These are phyloP conservation scores for Phialophora chinensis DNA, from an alignment of 2,329 filamentous ascomycete species.

Conservation along the genomic window DNA sequence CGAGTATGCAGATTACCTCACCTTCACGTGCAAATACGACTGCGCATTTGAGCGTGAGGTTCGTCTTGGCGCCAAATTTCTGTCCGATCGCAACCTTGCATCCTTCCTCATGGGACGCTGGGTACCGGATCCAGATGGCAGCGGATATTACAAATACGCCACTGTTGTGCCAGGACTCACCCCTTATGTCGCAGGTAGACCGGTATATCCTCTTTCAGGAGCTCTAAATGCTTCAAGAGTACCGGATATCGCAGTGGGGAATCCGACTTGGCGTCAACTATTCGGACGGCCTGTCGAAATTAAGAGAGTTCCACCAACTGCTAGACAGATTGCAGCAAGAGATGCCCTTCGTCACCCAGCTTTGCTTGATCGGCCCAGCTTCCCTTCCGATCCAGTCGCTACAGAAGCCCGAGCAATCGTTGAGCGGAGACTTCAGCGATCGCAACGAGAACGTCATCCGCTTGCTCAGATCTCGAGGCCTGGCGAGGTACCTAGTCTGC, in stretches of 20 bases:
- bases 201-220: not conserved
- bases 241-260: not conserved
- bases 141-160: constrained; percentile 1
- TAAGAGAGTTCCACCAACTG: not conserved
- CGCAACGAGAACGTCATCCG: constrained; percentile 18
- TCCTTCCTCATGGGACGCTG: constrained; percentile 23
- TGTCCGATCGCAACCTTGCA: constrained; percentile 15
- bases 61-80: constrained; percentile 16
- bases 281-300: not conserved
- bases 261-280: not conserved
- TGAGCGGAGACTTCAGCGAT: not conserved
- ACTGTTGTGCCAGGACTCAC: not conserved
- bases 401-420: not conserved
- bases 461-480: constrained; percentile 19
- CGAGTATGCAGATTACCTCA: constrained; percentile 28
- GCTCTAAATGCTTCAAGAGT: not conserved
- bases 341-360: not conserved
- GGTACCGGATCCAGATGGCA: constrained; percentile 24
- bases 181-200: not conserved
- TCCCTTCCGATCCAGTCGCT: not conserved
- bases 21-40: constrained; percentile 31
- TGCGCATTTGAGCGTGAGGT: constrained; percentile 26
- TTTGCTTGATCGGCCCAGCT: not conserved
- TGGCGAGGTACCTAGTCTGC: not conserved
- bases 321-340: not conserved